Evolutionary conservation across 108 stramenopile genomes (phyloP).

Genomic region (Cylindrotheca closterium): DNA sequence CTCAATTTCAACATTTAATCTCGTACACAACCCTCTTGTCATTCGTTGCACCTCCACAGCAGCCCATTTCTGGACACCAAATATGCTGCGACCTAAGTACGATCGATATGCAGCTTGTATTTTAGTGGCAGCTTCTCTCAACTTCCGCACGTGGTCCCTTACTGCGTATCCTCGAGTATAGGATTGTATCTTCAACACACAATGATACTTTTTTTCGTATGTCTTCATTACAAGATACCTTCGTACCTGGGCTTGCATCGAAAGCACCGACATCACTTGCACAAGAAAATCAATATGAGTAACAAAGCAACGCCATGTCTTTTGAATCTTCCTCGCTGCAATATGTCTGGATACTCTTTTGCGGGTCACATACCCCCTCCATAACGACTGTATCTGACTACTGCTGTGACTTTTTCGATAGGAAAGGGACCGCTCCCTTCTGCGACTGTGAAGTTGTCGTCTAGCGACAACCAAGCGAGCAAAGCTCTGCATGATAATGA

Average conservation of each 20-base stretch:
- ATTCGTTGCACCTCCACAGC: constrained; percentile 41
- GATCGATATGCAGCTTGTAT: constrained; percentile 41
- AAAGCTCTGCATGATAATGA: not conserved
- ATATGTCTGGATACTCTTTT: constrained; percentile 14
- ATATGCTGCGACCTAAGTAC: constrained; percentile 18
- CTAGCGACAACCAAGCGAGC: not conserved
- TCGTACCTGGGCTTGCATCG: constrained; percentile 44
- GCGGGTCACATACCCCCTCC: constrained; percentile 36
- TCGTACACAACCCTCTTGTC: constrained; percentile 32
- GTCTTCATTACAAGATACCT: not conserved
- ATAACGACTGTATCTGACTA: constrained; percentile 38
- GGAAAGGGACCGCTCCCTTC: not conserved
- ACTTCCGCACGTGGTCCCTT: not conserved
- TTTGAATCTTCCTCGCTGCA: constrained; percentile 53
- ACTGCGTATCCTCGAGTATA: constrained; percentile 9
- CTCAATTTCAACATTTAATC: constrained; percentile 23
- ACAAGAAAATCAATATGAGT: constrained; percentile 56
- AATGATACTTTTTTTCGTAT: not conserved
- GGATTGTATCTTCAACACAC: constrained; percentile 24
- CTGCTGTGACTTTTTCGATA: not conserved
- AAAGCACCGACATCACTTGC: constrained; percentile 37
- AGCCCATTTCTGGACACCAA: constrained; percentile 17
- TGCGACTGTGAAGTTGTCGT: not conserved
- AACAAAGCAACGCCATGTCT: constrained; percentile 63
- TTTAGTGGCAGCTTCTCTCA: constrained; percentile 24